phyloP scores from a whole-genome alignment of 805 yeast species.

The Kodamaea laetipori region DNA sequence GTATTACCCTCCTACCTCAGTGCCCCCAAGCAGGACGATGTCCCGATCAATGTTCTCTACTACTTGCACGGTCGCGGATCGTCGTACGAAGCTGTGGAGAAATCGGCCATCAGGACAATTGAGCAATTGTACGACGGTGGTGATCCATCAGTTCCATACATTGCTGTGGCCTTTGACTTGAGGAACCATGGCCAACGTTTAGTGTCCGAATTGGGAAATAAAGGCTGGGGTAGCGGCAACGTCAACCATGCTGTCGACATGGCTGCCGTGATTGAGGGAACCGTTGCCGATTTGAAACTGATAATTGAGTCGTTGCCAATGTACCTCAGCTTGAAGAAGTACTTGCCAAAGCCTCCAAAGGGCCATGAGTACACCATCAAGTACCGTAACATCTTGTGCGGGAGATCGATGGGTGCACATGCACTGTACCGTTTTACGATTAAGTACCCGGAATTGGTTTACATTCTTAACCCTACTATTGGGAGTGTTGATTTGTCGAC shows the following conservation, averaged over 20 bases:
- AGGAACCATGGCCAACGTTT: conserved; percentile 58
- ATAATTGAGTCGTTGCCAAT: conserved; percentile 49
- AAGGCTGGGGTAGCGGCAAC: conserved; percentile 51
- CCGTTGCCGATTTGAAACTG: conserved; percentile 45
- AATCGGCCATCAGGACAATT: conserved; percentile 41
- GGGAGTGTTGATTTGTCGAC: conserved; percentile 51
- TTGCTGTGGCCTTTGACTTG: conserved; percentile 53
- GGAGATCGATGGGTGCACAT: conserved; percentile 62
- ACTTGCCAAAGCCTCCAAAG: conserved; percentile 17
- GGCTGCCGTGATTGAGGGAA: conserved; percentile 50
- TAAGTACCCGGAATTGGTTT: conserved; percentile 38
- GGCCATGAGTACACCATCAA: conserved; percentile 23
- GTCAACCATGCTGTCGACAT: conserved; percentile 52
- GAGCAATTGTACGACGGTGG: conserved; percentile 18
- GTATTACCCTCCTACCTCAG: conserved; percentile 29
- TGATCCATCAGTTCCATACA: conserved; percentile 32
- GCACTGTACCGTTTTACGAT: conserved; percentile 49
- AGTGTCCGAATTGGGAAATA: conserved; percentile 37
- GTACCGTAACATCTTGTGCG: conserved; percentile 45
- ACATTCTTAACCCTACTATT: conserved; percentile 50
- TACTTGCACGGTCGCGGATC: conserved; percentile 50
- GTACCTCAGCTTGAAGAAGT: conserved; percentile 36
- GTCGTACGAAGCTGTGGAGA: conserved; percentile 39
- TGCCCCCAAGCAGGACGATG: conserved; percentile 15
- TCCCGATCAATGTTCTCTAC: conserved; percentile 44